Conservation (phyloP, 164 flowering plant species). For the Nymphaea colorata region DNA sequence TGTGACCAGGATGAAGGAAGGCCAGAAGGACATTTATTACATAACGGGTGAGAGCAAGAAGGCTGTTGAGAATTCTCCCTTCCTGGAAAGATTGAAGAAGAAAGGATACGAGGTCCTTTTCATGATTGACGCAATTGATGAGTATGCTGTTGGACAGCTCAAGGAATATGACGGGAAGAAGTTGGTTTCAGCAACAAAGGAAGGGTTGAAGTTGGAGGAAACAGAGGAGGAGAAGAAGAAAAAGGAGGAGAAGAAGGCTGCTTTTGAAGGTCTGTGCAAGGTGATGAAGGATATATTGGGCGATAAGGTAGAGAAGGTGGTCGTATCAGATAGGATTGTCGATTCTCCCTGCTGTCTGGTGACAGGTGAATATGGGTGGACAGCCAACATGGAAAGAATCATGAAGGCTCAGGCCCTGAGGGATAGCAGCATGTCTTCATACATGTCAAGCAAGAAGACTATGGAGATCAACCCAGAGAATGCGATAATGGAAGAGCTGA, state of each 20-base stretch:
- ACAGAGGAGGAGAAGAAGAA: constrained; percentile 44
- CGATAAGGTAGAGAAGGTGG: constrained; percentile 53
- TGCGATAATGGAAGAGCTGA: constrained; percentile 55
- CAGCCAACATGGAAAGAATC: constrained; percentile 66
- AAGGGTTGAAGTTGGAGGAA: constrained; percentile 53
- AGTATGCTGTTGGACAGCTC: constrained; percentile 49
- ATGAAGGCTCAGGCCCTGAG: constrained; percentile 60
- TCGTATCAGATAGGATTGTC: constrained; percentile 49
- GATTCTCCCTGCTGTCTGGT: constrained; percentile 65
- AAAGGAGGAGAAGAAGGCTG: constrained; percentile 34
- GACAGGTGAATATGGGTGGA: constrained; percentile 67
- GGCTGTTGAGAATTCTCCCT: constrained; percentile 66
- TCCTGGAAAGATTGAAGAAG: constrained; percentile 54
- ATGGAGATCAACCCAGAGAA: constrained; percentile 70
- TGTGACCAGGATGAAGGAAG: constrained; percentile 67
- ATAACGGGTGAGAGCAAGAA: constrained; percentile 66
- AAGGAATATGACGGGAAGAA: constrained; percentile 74
- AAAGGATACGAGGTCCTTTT: constrained; percentile 54
- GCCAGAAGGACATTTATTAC: constrained; percentile 57
- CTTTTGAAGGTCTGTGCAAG: constrained; percentile 49
- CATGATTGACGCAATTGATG: constrained; percentile 74
- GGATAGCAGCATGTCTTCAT: constrained; percentile 42
- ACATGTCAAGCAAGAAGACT: constrained; percentile 73
- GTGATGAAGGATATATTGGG: constrained; percentile 49
- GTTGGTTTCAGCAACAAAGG: constrained; percentile 58